These are phyloP conservation scores for Acrodontium crateriforme DNA, from an alignment of 2,329 filamentous ascomycete species.

Conservation along the genomic window DNA sequence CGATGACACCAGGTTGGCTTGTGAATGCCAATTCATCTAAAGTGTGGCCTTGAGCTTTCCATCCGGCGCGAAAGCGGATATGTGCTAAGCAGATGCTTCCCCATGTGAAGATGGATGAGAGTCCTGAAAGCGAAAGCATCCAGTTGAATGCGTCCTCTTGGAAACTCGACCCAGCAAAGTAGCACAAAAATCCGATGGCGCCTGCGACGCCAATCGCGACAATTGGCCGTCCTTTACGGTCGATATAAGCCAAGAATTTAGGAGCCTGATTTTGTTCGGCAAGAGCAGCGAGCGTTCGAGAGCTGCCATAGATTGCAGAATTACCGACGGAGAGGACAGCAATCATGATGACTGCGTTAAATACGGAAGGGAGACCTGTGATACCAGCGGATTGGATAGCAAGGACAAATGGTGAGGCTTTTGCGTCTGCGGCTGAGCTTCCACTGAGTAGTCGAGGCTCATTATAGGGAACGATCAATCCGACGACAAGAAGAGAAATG, in stretches of 20 bases:
- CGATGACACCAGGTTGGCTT: slow-evolving; percentile 63
- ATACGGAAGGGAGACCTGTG: slow-evolving; percentile 64
- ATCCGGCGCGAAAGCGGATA: slow-evolving; percentile 51
- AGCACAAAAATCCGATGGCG: slow-evolving; percentile 45
- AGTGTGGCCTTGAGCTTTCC: slow-evolving; percentile 47
- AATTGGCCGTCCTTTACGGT: slow-evolving; percentile 46
- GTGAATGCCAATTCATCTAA: slow-evolving; percentile 67
- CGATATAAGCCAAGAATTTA: slow-evolving; percentile 43
- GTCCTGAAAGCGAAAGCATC: slow-evolving; percentile 57
- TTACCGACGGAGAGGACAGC: slow-evolving; percentile 86
- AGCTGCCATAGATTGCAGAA: slow-evolving; percentile 81
- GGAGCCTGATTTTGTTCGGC: slow-evolving; percentile 60
- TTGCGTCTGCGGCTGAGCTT: slow-evolving; percentile 47
- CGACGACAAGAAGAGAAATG: slow-evolving; percentile 65
- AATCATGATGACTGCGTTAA: slow-evolving; percentile 91
- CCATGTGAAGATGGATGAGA: slow-evolving; percentile 66
- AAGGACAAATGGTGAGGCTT: slow-evolving; percentile 84
- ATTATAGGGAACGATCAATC: slow-evolving; percentile 65
- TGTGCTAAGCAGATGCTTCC: slow-evolving; percentile 51
- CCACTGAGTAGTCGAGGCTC: slow-evolving; percentile 49
- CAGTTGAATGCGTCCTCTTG: slow-evolving; percentile 42
- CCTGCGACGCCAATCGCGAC: slow-evolving; percentile 32
- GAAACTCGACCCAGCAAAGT: slow-evolving; percentile 39
- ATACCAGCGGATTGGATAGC: slow-evolving; percentile 70
- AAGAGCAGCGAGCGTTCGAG: slow-evolving; percentile 75